Percentiles rank a stretch among this genome's conserved stretches.
Evolutionary conservation across 495 filamentous ascomycete genomes (phyloP).

Genomic region (Neurospora sp.): DNA sequence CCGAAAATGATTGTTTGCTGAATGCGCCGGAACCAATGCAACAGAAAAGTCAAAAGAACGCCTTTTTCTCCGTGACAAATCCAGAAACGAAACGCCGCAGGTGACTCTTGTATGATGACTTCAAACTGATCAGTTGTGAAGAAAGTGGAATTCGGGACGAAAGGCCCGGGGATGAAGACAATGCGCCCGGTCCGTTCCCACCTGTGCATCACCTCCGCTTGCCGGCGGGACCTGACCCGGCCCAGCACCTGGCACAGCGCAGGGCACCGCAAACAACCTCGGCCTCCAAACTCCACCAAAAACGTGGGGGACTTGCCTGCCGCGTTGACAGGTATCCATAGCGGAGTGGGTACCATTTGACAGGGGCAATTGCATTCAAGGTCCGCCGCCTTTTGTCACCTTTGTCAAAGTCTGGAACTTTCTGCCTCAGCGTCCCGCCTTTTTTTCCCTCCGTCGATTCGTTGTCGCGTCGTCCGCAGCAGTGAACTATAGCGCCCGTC

Average conservation of each 20-base stretch:
- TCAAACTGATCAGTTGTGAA: background rate
- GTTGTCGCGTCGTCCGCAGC: background rate
- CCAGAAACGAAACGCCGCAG: background rate
- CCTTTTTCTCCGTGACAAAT: background rate
- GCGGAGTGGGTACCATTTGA: background rate
- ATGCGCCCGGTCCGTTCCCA: background rate
- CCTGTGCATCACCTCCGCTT: background rate
- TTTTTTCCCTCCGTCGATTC: slow-evolving; percentile 1
- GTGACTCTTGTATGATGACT: background rate
- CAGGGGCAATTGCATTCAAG: background rate
- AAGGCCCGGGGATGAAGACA: background rate
- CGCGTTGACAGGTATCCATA: background rate
- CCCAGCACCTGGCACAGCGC: background rate
- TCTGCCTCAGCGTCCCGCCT: slow-evolving; percentile 7
- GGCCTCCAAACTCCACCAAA: background rate
- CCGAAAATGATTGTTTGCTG: background rate
- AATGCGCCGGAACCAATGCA: background rate
- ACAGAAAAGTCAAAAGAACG: background rate
- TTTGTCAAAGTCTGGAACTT: background rate
- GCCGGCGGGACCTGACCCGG: background rate
- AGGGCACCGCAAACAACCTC: background rate
- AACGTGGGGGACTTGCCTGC: background rate
- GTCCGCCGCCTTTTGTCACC: background rate
- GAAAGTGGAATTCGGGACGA: background rate
- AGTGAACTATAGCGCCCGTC: background rate